Base-by-base conservation (phyloP, 2,329 filamentous ascomycete species). In the Coniochaeta sp. region DNA sequence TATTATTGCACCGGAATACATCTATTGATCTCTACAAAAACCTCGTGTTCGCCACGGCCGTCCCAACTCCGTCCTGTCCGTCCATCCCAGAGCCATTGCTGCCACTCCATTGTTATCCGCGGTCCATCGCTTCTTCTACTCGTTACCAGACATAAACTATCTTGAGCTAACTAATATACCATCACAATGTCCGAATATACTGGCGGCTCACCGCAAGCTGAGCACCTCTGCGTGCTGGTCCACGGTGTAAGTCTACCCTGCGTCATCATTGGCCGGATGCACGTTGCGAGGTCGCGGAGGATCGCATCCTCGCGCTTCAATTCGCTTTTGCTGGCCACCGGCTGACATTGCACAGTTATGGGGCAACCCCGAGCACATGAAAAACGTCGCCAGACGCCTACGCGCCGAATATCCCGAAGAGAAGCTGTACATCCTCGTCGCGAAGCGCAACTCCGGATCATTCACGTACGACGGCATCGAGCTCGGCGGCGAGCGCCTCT, bases 351-450 rank as follows among this genome's bases (percentile, higher is more conserved):
- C 17, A 12, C 65, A 90, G 75, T 80, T 93, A 65, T 93, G 90
- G 90, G 90, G 90, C 22, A 90, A 91, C 64, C 90, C 90, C 1
- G 78, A 79, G 55, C 89, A 95, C 72, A 83, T 93, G 74, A 79
- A 79, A 62, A 86, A 83, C 60, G 78, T 93, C 61, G 87, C 87
- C 61, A 85, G 86, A 63, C 79, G 82, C 9, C 75, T 95, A 8
- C 83, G 86, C 62, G 80, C 81, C 28, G 77, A 82, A 62, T 80
- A 89, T 68, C 71, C 85, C 1, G 78, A 82, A 64, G 86, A 90
- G 62, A 75, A 82, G 64, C 76, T 93, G 22, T 83, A 91, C 69
- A 81, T 93, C 30, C 79, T 93, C 14, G 80, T 90, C 8, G 84
- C 86, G 3, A 88, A 89, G 71, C 84, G 86, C 67, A 93, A 93